A percentile compares a stretch with the other conserved stretches of the same genome.
Conservation (phyloP, 225 moss, liverwort and hornwort species). For the Rhytidiadelphus loreus region DNA sequence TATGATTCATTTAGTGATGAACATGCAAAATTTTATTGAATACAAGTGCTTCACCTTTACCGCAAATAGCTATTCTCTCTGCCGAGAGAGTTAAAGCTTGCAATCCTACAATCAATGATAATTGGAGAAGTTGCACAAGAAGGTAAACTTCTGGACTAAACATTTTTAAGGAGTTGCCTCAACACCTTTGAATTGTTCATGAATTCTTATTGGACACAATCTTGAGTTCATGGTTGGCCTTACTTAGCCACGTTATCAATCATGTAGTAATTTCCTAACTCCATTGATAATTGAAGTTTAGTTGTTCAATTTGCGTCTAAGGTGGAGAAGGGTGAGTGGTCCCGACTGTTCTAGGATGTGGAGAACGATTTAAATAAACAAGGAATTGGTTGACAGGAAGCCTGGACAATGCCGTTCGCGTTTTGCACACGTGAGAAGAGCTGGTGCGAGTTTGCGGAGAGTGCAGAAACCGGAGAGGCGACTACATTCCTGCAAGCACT, state of each 20-base stretch:
- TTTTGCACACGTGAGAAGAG: constrained; percentile 92
- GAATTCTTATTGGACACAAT: not conserved
- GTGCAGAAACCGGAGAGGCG: constrained; percentile 62
- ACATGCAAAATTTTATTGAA: not conserved
- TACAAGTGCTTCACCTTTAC: not conserved
- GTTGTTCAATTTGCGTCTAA: not conserved
- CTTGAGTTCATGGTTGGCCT: not conserved
- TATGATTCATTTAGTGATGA: not conserved
- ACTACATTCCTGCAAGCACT: constrained; percentile 54
- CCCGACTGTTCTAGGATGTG: not conserved
- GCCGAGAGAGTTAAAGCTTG: not conserved
- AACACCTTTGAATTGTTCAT: not conserved
- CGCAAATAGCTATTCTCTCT: not conserved
- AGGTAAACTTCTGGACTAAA: not conserved
- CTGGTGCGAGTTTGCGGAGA: constrained; percentile 99
- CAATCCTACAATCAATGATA: not conserved
- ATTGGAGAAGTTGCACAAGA: not conserved
- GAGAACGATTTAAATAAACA: not conserved
- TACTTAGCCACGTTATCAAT: not conserved
- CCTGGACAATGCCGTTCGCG: constrained; percentile 96
- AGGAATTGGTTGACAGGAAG: constrained; percentile 35
- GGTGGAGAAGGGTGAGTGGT: not conserved
- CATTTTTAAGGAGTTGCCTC: not conserved
- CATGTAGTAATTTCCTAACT: not conserved
- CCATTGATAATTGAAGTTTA: not conserved